A percentile compares a stretch with the other conserved stretches of the same genome.
Evolutionary conservation across 2,329 filamentous ascomycete genomes (phyloP).

Genomic region (Trichoderma afroharzianum): DNA sequence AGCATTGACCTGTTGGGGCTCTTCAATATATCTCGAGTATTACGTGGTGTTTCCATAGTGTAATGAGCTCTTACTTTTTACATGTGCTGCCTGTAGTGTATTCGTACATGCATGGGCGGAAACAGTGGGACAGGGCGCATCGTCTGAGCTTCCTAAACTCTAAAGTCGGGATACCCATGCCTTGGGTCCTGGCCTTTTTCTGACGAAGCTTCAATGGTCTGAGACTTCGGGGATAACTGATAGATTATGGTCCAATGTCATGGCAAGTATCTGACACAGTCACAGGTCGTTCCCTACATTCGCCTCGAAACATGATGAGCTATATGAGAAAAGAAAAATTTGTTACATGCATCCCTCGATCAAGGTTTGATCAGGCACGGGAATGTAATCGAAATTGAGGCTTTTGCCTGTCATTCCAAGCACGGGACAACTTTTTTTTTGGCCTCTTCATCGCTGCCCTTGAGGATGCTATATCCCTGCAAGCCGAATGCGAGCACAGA

Average conservation of each 20-base stretch:
- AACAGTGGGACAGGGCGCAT: conserved; percentile 4
- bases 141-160: neutral
- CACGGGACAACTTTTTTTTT: neutral
- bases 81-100: neutral
- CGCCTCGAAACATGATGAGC: neutral
- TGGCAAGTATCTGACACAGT: neutral
- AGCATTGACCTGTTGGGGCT: neutral
- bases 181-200: conserved; percentile 1
- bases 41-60: neutral
- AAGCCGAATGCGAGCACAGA: neutral
- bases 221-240: neutral
- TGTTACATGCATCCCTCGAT: neutral
- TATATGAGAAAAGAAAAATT: neutral
- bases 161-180: conserved; percentile 8
- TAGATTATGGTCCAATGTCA: neutral
- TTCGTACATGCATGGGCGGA: neutral
- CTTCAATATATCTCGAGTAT: neutral
- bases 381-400: neutral
- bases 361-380: neutral
- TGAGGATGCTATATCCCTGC: neutral
- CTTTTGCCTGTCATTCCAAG: neutral
- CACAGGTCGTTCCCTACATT: neutral
- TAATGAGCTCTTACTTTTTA: neutral
- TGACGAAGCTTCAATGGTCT: conserved; percentile 14
- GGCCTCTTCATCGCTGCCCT: neutral